These are phyloP conservation scores for Phyllosticta citribraziliensis DNA, from an alignment of 2,329 filamentous ascomycete genomes.

Conservation along the genomic window DNA sequence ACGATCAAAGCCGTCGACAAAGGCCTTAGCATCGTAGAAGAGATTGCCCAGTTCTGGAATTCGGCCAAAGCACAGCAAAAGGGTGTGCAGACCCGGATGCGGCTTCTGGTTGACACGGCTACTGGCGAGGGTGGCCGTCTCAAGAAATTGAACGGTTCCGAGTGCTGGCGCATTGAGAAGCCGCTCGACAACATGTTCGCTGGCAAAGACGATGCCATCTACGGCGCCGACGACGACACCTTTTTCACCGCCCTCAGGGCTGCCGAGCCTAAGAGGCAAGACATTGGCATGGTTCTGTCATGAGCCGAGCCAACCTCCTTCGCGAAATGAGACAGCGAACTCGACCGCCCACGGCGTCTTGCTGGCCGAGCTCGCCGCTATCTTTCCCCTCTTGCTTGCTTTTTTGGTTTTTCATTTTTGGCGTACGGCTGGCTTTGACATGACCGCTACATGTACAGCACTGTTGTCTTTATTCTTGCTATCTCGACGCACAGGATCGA, in stretches of 20 bases:
- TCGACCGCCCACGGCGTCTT: neutral
- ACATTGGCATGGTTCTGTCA: neutral
- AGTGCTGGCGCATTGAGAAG: conserved; percentile 5
- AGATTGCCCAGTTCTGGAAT: conserved; percentile 51
- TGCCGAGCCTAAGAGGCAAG: neutral
- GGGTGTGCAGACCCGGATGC: conserved; percentile 39
- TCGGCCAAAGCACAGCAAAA: conserved; percentile 44
- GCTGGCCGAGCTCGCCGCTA: neutral
- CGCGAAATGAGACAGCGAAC: no score
- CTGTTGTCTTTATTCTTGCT: neutral
- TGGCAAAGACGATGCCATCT: conserved; percentile 33
- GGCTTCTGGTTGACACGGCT: conserved; percentile 34
- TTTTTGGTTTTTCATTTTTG: neutral
- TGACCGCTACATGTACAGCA: neutral
- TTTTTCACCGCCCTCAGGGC: neutral
- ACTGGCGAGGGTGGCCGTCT: neutral
- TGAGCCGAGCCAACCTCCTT: neutral
- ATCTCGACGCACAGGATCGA: no score
- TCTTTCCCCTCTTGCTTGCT: neutral
- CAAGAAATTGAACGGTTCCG: neutral
- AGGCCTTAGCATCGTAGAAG: conserved; percentile 45
- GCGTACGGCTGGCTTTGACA: neutral
- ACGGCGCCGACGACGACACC: conserved; percentile 19
- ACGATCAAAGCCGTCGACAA: conserved; percentile 46
- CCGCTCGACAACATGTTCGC: neutral